A percentile compares a stretch with the other conserved stretches of the same genome.
Evolutionary conservation across 495 filamentous ascomycete species (phyloP).

Genomic region (Margaritispora aquatica): DNA sequence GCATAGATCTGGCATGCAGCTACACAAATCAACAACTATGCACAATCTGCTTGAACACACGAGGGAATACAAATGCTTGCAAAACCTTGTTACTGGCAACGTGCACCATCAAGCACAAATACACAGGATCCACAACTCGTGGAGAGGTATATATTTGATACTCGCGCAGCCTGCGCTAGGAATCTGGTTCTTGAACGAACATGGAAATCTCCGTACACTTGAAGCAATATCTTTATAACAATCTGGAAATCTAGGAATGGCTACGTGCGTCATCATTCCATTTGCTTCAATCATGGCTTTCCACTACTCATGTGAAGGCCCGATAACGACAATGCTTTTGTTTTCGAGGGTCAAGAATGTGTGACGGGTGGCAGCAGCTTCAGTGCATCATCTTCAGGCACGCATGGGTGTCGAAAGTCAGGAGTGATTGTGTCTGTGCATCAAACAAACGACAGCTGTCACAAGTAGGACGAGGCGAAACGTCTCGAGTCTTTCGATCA

Average conservation of each 20-base stretch:
- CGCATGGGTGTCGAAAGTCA: neutral
- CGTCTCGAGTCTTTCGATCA: neutral
- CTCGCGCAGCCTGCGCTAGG: neutral
- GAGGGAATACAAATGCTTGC: no score
- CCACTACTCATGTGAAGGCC: neutral
- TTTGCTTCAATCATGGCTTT: neutral
- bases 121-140: neutral
- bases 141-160: neutral
- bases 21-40: no score
- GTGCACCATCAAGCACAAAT: neutral
- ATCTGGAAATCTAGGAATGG: no score
- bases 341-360: neutral
- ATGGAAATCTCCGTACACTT: no score
- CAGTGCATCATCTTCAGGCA: neutral
- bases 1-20: neutral
- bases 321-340: neutral
- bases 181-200: neutral
- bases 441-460: conserved; percentile 1
- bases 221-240: no score
- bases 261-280: neutral
- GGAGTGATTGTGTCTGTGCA: neutral
- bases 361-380: neutral
- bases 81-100: no score
- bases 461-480: neutral
- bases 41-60: no score